Evolutionary conservation across 2,329 filamentous ascomycete species (phyloP).

Genomic region (Sporothrix inflata): DNA sequence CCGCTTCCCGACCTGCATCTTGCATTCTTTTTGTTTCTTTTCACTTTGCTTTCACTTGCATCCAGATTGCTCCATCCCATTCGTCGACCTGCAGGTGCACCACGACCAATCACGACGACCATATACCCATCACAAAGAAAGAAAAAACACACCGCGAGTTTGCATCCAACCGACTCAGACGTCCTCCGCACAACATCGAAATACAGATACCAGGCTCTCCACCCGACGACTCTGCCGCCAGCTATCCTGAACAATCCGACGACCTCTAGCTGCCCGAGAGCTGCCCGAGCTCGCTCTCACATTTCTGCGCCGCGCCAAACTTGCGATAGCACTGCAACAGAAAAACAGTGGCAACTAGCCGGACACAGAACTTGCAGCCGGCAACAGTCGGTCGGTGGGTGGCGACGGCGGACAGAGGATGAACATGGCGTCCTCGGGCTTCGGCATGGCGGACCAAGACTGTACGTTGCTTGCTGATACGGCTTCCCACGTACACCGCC

Average conservation of each 20-base stretch:
- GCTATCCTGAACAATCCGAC: background rate
- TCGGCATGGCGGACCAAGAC: background rate
- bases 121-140: background rate
- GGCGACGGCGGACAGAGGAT: background rate
- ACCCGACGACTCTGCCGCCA: background rate
- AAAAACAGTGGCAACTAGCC: background rate
- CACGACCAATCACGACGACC: background rate
- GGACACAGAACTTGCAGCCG: background rate
- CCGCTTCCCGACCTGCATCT: conserved; percentile 7
- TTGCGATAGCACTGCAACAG: background rate
- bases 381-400: background rate
- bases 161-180: background rate
- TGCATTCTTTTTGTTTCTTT: background rate
- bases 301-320: too few relatives aligned
- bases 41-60: background rate
- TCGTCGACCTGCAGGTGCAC: background rate
- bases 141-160: background rate
- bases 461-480: background rate
- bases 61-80: background rate
- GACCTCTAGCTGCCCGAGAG: background rate
- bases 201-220: background rate
- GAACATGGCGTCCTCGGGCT: background rate
- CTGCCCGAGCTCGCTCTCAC: background rate
- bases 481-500: background rate
- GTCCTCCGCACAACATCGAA: background rate